Base-by-base conservation (phyloP, 2,329 filamentous ascomycete genomes). In the Talaromyces sp. region DNA sequence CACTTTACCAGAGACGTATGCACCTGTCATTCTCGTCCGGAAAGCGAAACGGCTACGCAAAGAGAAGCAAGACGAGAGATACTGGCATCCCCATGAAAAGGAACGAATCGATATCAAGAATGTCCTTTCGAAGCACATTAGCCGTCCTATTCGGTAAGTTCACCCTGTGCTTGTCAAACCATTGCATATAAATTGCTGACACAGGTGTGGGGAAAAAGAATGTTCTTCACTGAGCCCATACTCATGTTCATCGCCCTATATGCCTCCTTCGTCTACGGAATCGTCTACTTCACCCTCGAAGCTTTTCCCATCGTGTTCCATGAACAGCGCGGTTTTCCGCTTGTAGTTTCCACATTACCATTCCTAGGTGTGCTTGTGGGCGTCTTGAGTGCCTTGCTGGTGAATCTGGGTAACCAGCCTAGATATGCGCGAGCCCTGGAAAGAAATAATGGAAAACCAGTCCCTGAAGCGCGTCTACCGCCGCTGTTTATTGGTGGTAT, bases 21-120 rank as follows among this genome's bases (percentile, higher is more conserved):
- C 75, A 0, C 77, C 80, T 0, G 75, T 79, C 1, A 73, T 88
- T 16, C 76, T 87, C 3, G 75, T 81, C 63, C 71, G 73, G 2
- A 80, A 82, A 60, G 85, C 85, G 3, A 74, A 73, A 16, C 74
- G 75, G 4, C 70, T 86, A 8, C 78, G 67, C 85, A 81, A 4
- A 69, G 76, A 41, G 82, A 84, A 68, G 80, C 78, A 78, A 78
- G 50, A 65, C 6, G 13, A 54, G 43, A 41, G 47, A 56, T 47
- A 65, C 37, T 61, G 63, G 63, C 63, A 65, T 24, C 63, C 63
- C 2, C 63, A 61, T 14, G 63, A 65, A 27, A 37, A 61, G 31
- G 57, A 61, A 47, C 49, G 35, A 24, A 47, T 63, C 8, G 22
- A 56, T 35, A 16, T 54, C 3, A 24, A 49, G 11, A 63, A 57